phyloP scores from a whole-genome alignment of 2,329 filamentous ascomycete species.

The Claviceps purpurea region DNA sequence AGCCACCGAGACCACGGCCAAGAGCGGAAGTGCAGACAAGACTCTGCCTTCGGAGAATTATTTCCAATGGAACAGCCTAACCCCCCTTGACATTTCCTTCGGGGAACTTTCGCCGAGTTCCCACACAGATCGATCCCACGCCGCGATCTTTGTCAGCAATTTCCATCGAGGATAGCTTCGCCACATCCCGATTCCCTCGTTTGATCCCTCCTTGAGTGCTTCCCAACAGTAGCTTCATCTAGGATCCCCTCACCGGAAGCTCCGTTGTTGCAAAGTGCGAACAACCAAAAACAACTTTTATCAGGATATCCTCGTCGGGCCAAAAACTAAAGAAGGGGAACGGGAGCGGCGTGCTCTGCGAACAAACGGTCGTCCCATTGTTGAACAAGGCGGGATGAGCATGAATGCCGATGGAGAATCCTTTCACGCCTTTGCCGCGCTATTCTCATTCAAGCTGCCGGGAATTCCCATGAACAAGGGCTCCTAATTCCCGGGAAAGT shows the following conservation, averaged over 20 bases:
- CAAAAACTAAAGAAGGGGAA: neutral
- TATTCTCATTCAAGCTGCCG: no score
- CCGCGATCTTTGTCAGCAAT: neutral
- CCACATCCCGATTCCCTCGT: neutral
- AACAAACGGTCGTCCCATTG: neutral
- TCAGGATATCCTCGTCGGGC: neutral
- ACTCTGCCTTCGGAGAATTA: neutral
- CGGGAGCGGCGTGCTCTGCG: neutral
- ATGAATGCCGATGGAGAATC: no score
- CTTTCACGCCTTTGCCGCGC: no score
- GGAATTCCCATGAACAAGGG: no score
- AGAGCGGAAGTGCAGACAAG: no score
- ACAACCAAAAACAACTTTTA: neutral
- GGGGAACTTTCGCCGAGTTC: neutral
- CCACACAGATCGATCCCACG: neutral
- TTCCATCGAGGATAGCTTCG: neutral
- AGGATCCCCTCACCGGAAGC: neutral
- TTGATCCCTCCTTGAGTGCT: neutral
- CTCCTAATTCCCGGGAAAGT: no score
- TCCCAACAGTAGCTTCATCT: neutral
- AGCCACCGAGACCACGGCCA: neutral
- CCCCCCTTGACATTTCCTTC: neutral
- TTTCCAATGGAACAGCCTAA: neutral
- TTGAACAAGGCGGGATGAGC: no score
- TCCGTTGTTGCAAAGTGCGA: neutral